These are phyloP conservation scores for Monilinia aucupariae DNA, from an alignment of 2,329 filamentous ascomycete genomes.

Conservation along the genomic window DNA sequence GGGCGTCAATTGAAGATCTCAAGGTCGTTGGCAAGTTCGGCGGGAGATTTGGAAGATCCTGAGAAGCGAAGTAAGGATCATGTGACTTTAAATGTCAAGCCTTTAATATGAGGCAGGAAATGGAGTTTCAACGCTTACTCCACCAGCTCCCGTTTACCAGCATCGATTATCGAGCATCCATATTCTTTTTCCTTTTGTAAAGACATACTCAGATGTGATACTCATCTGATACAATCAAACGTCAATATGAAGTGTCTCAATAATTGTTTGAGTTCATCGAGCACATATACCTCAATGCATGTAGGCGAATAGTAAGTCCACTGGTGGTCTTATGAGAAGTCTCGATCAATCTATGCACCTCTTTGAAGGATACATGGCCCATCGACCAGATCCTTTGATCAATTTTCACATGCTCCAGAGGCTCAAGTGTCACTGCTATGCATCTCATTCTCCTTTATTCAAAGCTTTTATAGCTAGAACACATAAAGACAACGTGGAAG, in stretches of 20 bases:
- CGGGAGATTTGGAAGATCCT: slow-evolving; percentile 20
- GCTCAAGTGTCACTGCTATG: neutral
- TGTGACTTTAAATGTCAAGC: neutral
- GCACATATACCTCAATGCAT: neutral
- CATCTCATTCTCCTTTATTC: slow-evolving; percentile 5
- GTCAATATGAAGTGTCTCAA: neutral
- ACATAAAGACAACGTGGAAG: neutral
- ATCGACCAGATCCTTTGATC: slow-evolving; percentile 3
- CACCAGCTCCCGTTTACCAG: neutral
- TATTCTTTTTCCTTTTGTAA: neutral
- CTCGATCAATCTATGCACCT: neutral
- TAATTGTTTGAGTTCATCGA: neutral
- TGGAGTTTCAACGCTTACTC: neutral
- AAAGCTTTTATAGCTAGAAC: neutral
- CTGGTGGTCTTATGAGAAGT: neutral
- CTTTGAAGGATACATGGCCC: neutral
- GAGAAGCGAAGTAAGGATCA: slow-evolving; percentile 18
- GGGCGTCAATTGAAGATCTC: slow-evolving; percentile 18
- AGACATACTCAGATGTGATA: neutral
- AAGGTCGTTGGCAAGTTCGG: slow-evolving; percentile 15
- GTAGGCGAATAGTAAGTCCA: no score
- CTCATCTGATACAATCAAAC: neutral
- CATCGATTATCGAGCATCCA: neutral
- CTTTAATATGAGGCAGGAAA: neutral
- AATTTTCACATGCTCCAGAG: neutral